Evolutionary conservation across 441 rosid species (phyloP), one percentile per base, ranked within the genome.

Genomic region (Euphorbia schlechtendalii): DNA sequence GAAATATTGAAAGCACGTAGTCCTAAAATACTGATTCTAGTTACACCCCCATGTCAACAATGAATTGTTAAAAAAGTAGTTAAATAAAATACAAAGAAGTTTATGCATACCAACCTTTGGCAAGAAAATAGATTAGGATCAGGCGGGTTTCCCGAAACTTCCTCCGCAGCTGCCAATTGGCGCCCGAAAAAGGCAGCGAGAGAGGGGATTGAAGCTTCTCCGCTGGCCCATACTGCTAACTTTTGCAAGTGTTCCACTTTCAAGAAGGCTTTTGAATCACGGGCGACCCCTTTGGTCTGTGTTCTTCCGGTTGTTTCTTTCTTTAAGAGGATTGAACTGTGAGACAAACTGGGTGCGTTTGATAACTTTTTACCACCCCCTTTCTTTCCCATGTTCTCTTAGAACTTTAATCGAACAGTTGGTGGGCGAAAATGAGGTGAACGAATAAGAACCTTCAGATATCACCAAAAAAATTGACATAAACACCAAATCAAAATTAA

Each of bases 201-300:
- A 15, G 75, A 46, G 10, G 75, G 71, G 45, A 61, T 61, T 34
- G 71, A 66, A 30, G 63, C 67, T 56, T 61, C 67, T 7, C 38
- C n/a, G 24, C 13, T 49, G 28, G 71, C 63, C 75, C 71, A 71
- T 34, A 41, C 40, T 32, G 71, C 71, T 22, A 71, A 57, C n/a
- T 66, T 71, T 54, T 66, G 57, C 63, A 71, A 66, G 71, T 71
- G 71, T n/a, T 71, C 71, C 8, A 66, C 51, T 49, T 27, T 71
- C 57, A 66, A 18, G 18, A 66, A 53, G 2, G 66, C 55, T 24
- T 32, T 61, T 1, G 66, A 41, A 55, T 56, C 62, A 7, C 62
- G 67, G 45, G 38, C 8, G 11, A 12, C 61, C 21, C 41, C 36
- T 60, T 71, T 65, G 8, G 61, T 20, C 14, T 28, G 67, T 41